Evolutionary conservation across 2,329 filamentous ascomycete species (phyloP), one percentile per base, ranked within the genome.

Genomic region (Aspergillus versicolor): DNA sequence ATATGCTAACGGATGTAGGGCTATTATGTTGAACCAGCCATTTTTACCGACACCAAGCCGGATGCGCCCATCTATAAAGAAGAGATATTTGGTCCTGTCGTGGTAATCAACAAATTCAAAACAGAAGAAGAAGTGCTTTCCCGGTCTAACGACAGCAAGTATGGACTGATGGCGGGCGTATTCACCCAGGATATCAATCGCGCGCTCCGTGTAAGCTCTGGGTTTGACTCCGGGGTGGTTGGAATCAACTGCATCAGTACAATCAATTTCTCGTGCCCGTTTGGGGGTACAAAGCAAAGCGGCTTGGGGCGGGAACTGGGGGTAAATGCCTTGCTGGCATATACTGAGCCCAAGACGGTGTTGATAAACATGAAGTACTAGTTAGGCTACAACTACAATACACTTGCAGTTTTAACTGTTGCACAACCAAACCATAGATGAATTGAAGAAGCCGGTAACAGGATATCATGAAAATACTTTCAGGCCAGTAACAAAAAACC

Each of bases 11-110:
- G 22, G 34, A 38, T 30, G 27, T 30, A 53, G 21, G 90, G 90
- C 60, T 95, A 90, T 84, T 95, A 92, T 81, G 91, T 95, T 75
- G 81, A 92, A 81, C 91, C 91, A 24, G 94, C 91, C 68, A 91
- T 95, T 78, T 91, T 83, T 82, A 86, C 84, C 75, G 86, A 91
- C 70, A 90, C 93, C 64, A 84, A 80, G 43, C 81, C 86, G 22
- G 74, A 84, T 67, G 88, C 89, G 71, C 84, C 84, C 68, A 87
- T 92, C 63, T 87, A 89, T 80, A 83, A 84, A 64, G 88, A 92
- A 69, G 90, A 94, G 72, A 89, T 91, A 51, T 94, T 94, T 71
- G 90, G 89, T 13, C 90, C 90, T 5, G 89, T 92, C 27, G 87
- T 89, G 70, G 83, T 88, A 52, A 83, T 93, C 61, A 82, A 84